Conservation (phyloP, 257 asterid genomes). For the Primulina huaijiensis region DNA sequence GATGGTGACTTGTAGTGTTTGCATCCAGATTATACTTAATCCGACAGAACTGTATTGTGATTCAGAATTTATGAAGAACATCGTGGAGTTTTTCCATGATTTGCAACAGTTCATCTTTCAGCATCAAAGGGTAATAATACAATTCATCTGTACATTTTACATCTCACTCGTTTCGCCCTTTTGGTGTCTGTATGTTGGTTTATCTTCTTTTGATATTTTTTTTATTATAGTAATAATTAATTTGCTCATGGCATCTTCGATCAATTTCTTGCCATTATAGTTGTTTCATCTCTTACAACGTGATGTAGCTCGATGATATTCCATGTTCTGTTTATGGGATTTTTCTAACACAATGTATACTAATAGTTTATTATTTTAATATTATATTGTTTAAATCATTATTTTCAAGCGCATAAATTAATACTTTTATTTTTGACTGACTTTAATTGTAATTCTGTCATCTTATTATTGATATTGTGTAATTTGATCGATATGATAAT, state of each 20-base stretch:
- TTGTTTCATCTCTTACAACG: background rate
- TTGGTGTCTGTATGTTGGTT: slow-evolving; percentile 18
- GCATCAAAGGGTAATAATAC: slow-evolving; percentile 62
- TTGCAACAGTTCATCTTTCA: slow-evolving; percentile 51
- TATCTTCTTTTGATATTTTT: slow-evolving; percentile 15
- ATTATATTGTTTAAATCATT: too few species aligned
- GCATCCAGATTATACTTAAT: slow-evolving; percentile 53
- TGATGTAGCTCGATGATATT: too few species aligned
- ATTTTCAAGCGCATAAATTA: too few species aligned
- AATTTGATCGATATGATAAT: too few species aligned
- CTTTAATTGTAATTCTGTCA: too few species aligned
- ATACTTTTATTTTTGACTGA: too few species aligned
- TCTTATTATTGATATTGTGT: too few species aligned
- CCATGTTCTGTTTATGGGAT: too few species aligned
- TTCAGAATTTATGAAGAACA: slow-evolving; percentile 51
- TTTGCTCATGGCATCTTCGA: too few species aligned
- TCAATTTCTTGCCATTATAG: background rate
- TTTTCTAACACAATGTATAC: too few species aligned
- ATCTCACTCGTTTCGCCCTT: slow-evolving; percentile 14
- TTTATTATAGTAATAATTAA: background rate
- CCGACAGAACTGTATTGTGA: slow-evolving; percentile 65
- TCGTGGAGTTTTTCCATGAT: slow-evolving; percentile 47
- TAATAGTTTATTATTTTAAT: too few species aligned
- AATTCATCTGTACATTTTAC: slow-evolving; percentile 12
- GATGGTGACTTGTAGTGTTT: slow-evolving; percentile 26